These are phyloP conservation scores for Saturnispora silvae DNA, from an alignment of 805 yeast genomes.

Conservation along the genomic window DNA sequence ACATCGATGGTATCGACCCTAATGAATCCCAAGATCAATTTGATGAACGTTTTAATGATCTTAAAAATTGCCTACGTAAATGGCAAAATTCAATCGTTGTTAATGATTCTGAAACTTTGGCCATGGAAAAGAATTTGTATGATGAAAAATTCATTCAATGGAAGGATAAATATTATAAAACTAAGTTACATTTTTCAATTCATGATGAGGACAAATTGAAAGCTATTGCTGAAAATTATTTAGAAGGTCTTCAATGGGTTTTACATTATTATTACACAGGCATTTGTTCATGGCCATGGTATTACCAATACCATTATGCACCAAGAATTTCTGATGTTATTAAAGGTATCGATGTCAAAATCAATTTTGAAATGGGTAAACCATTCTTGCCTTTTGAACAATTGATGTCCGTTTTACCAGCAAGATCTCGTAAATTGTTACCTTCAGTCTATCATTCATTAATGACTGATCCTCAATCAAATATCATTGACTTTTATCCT, in stretches of 20 bases:
- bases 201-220: conserved; percentile 47
- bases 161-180: conserved; percentile 78
- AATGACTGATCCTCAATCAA: conserved; percentile 79
- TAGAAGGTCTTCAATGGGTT: conserved; percentile 97
- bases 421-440: conserved; percentile 70
- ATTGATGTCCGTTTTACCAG: conserved; percentile 94
- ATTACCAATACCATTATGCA: conserved; percentile 77
- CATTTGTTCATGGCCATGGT: conserved; percentile 95
- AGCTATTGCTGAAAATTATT: conserved; percentile 66
- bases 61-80: conserved; percentile 46
- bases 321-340: conserved; percentile 87
- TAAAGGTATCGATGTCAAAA: conserved; percentile 55
- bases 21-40: conserved; percentile 59
- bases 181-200: conserved; percentile 64
- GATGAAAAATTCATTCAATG: conserved; percentile 65
- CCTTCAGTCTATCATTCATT: conserved; percentile 69
- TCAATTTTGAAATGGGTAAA: conserved; percentile 53
- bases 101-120: conserved; percentile 45
- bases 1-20: conserved; percentile 65
- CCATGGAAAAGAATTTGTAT: conserved; percentile 52
- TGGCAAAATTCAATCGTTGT: conserved; percentile 56
- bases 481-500: conserved; percentile 87
- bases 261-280: conserved; percentile 83
- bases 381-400: conserved; percentile 94
- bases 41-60: conserved; percentile 37